These are phyloP conservation scores for Mucor saturninus DNA, from an alignment of 371 early-diverging fungal species.

Conservation along the genomic window DNA sequence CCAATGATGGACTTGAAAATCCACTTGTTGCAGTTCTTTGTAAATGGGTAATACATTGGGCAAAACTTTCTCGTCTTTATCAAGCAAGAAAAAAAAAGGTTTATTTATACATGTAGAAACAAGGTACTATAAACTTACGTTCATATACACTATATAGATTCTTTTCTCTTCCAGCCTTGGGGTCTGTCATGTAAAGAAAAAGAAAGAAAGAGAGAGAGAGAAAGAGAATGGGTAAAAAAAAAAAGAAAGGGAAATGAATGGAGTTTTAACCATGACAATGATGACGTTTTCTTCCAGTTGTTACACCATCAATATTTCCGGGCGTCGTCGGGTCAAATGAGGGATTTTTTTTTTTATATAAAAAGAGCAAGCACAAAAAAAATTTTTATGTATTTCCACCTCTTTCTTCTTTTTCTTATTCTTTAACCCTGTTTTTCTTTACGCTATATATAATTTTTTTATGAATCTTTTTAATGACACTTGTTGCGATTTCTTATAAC, in stretches of 20 bases:
- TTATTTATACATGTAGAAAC: no score
- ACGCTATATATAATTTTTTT: neutral
- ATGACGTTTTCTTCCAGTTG: neutral
- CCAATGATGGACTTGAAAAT: constrained; percentile 63
- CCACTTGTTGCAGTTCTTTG: constrained; percentile 53
- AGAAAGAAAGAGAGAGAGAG: neutral
- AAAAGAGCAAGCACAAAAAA: neutral
- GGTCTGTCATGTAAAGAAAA: constrained; percentile 4
- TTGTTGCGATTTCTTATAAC: constrained; percentile 30
- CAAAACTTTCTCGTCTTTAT: constrained; percentile 39
- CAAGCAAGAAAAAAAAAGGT: no score
- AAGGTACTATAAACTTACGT: constrained; percentile 2
- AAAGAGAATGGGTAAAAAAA: constrained; percentile 1
- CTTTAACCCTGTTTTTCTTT: constrained; percentile 13
- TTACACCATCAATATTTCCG: neutral
- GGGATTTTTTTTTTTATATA: constrained; percentile 20
- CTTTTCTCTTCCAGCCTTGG: neutral
- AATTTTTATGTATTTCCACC: constrained; percentile 2
- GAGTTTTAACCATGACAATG: neutral
- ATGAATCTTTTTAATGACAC: constrained; percentile 23
- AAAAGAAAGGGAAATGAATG: neutral
- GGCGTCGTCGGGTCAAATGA: constrained; percentile 19
- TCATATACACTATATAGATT: constrained; percentile 20
- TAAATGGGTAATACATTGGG: constrained; percentile 34
- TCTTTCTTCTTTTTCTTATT: constrained; percentile 10